Evolutionary conservation across 352 stramenopile species (phyloP).

Genomic region (Phytophthora crassamura): DNA sequence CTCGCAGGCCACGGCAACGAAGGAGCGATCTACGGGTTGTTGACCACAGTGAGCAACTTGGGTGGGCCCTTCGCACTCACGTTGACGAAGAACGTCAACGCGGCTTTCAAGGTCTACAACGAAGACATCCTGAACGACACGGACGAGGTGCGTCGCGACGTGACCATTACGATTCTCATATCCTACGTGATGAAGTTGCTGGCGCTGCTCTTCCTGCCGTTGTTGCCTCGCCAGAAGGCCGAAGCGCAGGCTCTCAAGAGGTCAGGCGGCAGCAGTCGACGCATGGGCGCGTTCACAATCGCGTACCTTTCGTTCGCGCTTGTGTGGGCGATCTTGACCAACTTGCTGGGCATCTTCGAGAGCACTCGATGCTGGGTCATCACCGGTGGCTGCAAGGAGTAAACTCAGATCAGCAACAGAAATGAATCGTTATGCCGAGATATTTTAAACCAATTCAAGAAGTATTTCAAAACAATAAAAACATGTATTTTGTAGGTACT

Average conservation of each 20-base stretch:
- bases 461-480: too few relatives aligned
- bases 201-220: slow-evolving; percentile 42
- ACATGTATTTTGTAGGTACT: too few relatives aligned
- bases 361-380: slow-evolving; percentile 61
- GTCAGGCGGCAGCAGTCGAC: slow-evolving; percentile 45
- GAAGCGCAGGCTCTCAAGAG: slow-evolving; percentile 53
- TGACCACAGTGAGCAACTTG: slow-evolving; percentile 65
- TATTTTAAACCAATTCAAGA: too few relatives aligned
- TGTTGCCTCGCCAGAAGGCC: slow-evolving; percentile 56
- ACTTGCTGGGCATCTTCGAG: slow-evolving; percentile 57
- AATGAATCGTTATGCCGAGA: too few relatives aligned
- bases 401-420: too few relatives aligned
- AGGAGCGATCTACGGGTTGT: slow-evolving; percentile 58
- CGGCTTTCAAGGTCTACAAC: slow-evolving; percentile 54
- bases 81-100: slow-evolving; percentile 59
- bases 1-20: slow-evolving; percentile 61
- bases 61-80: slow-evolving; percentile 52
- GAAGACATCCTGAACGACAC: slow-evolving; percentile 57
- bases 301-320: slow-evolving; percentile 49
- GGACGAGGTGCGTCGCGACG: slow-evolving; percentile 50
- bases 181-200: slow-evolving; percentile 58
- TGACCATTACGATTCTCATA: slow-evolving; percentile 65
- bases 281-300: slow-evolving; percentile 51
- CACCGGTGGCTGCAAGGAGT: slow-evolving; percentile 50
- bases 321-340: slow-evolving; percentile 53